phyloP scores from a whole-genome alignment of 805 yeast species.

The Brettanomyces naardenensis region DNA sequence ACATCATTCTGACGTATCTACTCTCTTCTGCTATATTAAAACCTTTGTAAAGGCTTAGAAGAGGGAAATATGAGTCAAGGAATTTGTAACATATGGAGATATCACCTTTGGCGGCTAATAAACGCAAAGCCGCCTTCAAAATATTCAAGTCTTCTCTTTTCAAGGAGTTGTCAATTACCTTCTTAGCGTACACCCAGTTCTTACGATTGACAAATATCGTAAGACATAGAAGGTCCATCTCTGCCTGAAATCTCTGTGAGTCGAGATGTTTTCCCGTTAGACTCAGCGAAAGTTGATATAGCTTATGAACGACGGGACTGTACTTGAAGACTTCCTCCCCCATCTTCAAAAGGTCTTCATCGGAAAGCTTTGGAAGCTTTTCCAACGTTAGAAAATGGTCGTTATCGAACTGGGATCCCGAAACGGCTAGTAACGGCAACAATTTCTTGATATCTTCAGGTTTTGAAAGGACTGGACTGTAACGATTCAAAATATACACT shows the following conservation, averaged over 20 bases:
- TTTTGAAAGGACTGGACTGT: slow-evolving; percentile 14
- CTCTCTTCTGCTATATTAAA: slow-evolving; percentile 2
- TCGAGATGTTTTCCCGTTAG: slow-evolving; percentile 2
- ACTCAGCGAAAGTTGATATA: slow-evolving; percentile 2
- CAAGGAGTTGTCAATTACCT: slow-evolving; percentile 8
- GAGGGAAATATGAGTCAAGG: slow-evolving; percentile 8
- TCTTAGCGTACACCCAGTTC: slow-evolving; percentile 9
- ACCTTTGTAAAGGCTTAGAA: slow-evolving; percentile 2
- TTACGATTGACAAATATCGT: slow-evolving; percentile 12
- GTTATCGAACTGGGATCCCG: slow-evolving; percentile 22
- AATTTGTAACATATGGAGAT: slow-evolving; percentile 5
- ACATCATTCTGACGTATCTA: not conserved
- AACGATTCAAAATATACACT: slow-evolving; percentile 11
- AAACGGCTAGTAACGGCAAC: slow-evolving; percentile 18
- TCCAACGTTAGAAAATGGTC: slow-evolving; percentile 14
- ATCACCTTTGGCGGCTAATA: slow-evolving; percentile 10
- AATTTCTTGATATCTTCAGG: slow-evolving; percentile 14
- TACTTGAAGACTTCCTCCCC: slow-evolving; percentile 2
- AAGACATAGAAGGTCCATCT: slow-evolving; percentile 10
- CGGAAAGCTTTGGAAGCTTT: slow-evolving; percentile 1
- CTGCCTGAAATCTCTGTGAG: slow-evolving; percentile 1
- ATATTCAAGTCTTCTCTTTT: slow-evolving; percentile 9
- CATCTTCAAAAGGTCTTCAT: not conserved
- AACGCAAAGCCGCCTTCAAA: slow-evolving; percentile 6
- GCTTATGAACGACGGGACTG: slow-evolving; percentile 5